Conservation (phyloP, 78 protist species). For the Isochrysis galbana region DNA sequence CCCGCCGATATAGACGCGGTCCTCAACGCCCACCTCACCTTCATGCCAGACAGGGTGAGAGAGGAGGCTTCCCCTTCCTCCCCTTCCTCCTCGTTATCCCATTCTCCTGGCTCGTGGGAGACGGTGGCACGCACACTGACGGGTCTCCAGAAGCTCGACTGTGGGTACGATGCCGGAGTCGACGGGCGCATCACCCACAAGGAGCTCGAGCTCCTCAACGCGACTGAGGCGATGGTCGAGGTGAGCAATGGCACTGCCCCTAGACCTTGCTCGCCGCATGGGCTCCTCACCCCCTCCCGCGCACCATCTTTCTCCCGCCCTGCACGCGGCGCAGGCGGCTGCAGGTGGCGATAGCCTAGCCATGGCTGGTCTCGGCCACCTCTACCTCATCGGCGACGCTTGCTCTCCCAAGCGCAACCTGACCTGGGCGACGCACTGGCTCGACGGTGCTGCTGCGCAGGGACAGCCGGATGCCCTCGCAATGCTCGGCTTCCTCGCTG, state of each 20-base stretch:
- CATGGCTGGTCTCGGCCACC: background rate
- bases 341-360: background rate
- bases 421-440: constrained; percentile 6
- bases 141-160: background rate
- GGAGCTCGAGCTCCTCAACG: background rate
- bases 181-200: background rate
- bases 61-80: no score
- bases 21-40: no score
- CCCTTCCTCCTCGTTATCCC: no score
- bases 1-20: no score
- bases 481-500: background rate
- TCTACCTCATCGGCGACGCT: background rate
- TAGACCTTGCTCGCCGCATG: no score
- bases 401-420: background rate
- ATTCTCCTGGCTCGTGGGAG: no score
- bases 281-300: no score
- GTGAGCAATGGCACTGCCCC: no score
- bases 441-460: background rate
- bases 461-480: background rate
- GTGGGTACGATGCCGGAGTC: background rate
- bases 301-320: no score
- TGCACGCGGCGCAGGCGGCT: background rate
- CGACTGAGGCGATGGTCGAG: background rate
- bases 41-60: no score
- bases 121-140: background rate